These are phyloP conservation scores for Juglanconis sp. DNA, from an alignment of 2,329 filamentous ascomycete genomes.

Conservation along the genomic window DNA sequence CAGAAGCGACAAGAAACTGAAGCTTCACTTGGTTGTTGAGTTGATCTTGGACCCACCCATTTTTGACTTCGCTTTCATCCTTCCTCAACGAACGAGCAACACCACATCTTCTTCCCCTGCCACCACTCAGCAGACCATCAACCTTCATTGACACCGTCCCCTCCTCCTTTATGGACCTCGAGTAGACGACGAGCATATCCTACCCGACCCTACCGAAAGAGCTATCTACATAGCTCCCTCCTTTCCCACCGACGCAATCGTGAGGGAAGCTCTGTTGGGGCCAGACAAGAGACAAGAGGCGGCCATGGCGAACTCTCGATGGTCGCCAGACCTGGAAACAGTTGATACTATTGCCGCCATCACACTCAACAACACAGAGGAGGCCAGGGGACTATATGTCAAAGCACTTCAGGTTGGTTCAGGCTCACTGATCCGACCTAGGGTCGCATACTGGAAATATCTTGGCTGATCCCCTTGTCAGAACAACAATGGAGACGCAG, in stretches of 20 bases:
- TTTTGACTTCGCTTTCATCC: too few species aligned
- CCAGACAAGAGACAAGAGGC: not conserved
- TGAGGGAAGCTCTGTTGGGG: not conserved
- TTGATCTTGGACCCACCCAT: not conserved
- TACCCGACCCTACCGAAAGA: not conserved
- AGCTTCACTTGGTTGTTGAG: not conserved
- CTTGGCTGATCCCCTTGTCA: not conserved
- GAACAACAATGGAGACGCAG: not conserved
- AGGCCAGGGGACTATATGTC: not conserved
- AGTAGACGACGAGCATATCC: not conserved
- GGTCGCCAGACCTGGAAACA: not conserved
- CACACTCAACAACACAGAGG: not conserved
- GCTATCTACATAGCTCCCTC: not conserved
- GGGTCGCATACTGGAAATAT: not conserved
- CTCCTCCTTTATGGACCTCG: not conserved
- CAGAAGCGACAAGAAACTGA: not conserved
- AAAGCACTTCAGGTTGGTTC: not conserved
- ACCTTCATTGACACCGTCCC: not conserved
- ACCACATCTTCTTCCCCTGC: not conserved
- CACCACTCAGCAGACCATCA: not conserved
- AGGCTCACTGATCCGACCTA: not conserved
- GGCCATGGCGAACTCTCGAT: not conserved
- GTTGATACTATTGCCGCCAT: constrained; percentile 6
- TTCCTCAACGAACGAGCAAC: not conserved
- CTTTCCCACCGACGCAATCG: not conserved